Conservation (phyloP, 768 basidiomycete genomes). For the Lentinula raphanica region DNA sequence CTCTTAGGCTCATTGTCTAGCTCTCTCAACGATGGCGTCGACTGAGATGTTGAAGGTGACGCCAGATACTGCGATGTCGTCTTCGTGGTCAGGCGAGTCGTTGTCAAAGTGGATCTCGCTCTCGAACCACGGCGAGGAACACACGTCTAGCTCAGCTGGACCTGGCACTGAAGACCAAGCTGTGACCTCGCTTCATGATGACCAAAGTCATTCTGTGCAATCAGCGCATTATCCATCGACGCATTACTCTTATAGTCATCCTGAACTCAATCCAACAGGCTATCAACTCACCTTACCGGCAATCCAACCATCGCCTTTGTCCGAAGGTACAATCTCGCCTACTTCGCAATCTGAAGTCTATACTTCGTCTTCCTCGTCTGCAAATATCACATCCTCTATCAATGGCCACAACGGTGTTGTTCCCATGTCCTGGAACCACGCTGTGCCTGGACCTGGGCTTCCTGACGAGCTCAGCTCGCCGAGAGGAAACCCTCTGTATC, state of each 20-base stretch:
- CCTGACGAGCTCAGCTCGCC: not conserved
- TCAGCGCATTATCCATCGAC: not conserved
- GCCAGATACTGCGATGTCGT: not conserved
- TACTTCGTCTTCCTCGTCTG: not conserved
- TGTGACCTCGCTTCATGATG: not conserved
- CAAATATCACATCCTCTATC: too few relatives aligned
- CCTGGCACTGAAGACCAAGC: not conserved
- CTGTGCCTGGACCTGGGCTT: not conserved
- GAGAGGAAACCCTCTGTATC: not conserved
- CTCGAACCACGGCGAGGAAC: not conserved
- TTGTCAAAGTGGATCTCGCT: conserved; percentile 1
- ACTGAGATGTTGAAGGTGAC: not conserved
- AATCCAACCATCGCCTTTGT: not conserved
- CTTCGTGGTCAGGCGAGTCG: conserved; percentile 6
- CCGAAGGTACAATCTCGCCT: not conserved
- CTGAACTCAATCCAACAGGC: not conserved
- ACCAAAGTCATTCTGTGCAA: not conserved
- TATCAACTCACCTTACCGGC: not conserved
- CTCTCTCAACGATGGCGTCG: not conserved
- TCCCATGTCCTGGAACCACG: not conserved
- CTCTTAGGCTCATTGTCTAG: not conserved
- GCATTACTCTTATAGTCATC: not conserved
- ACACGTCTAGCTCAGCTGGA: not conserved
- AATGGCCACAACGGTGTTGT: not conserved
- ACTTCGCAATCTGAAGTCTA: not conserved